phyloP scores from a whole-genome alignment of 352 stramenopile species.

The Pythium grandisporangium region DNA sequence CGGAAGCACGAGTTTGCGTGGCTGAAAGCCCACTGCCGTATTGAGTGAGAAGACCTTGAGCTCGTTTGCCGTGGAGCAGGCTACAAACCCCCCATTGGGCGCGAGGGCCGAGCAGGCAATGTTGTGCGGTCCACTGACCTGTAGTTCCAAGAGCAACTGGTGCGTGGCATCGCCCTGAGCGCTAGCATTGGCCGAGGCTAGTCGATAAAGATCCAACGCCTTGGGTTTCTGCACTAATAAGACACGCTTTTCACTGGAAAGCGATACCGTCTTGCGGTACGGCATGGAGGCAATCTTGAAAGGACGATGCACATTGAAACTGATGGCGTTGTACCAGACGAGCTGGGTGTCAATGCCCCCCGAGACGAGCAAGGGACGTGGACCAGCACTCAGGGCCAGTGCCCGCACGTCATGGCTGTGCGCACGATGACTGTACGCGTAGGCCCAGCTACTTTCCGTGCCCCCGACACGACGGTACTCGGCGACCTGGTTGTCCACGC shows the following conservation, averaged over 20 bases:
- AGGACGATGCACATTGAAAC: constrained; percentile 80
- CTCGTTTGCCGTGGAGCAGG: constrained; percentile 74
- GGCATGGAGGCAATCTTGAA: constrained; percentile 87
- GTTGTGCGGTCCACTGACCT: constrained; percentile 71
- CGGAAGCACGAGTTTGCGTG: constrained; percentile 45
- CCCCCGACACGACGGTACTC: constrained; percentile 51
- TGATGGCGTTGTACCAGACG: constrained; percentile 81
- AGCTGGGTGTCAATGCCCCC: constrained; percentile 92
- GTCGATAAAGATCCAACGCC: constrained; percentile 62
- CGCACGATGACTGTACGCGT: constrained; percentile 81
- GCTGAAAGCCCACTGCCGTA: constrained; percentile 24
- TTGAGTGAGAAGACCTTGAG: constrained; percentile 87
- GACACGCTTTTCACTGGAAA: constrained; percentile 57
- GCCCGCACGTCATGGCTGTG: constrained; percentile 89
- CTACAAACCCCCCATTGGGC: constrained; percentile 78
- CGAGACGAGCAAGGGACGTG: constrained; percentile 75
- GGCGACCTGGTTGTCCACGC: constrained; percentile 91
- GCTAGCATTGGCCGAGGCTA: constrained; percentile 23
- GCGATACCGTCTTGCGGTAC: constrained; percentile 53
- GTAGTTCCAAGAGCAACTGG: constrained; percentile 72
- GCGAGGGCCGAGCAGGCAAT: constrained; percentile 79
- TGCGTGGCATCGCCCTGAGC: constrained; percentile 21
- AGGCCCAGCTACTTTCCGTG: constrained; percentile 49
- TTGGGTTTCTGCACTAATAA: constrained; percentile 68
- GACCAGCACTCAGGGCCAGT: constrained; percentile 56